phyloP scores from a whole-genome alignment of 495 filamentous ascomycete genomes.

The Cercophora scortea region DNA sequence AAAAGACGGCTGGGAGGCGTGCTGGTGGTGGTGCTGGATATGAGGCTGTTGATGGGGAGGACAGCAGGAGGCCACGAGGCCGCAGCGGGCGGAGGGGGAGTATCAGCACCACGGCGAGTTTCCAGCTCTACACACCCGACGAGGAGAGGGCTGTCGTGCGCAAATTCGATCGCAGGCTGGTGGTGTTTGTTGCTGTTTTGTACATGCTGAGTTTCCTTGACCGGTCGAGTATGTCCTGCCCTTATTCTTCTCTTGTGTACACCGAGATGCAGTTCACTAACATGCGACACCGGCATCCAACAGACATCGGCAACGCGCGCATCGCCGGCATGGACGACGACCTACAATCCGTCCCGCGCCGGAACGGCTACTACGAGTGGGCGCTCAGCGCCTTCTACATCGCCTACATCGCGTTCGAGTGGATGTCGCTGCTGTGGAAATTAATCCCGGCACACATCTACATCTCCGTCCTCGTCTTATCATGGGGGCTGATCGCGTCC shows the following conservation, averaged over 20 bases:
- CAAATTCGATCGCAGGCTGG: conserved; percentile 67
- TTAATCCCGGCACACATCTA: conserved; percentile 56
- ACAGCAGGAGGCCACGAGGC: neutral
- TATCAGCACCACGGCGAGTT: conserved; percentile 32
- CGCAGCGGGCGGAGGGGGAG: neutral
- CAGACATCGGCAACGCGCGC: conserved; percentile 76
- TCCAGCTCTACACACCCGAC: conserved; percentile 61
- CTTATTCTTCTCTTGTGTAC: neutral
- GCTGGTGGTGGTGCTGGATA: neutral
- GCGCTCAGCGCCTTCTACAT: conserved; percentile 73
- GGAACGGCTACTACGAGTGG: conserved; percentile 73
- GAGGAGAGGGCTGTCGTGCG: conserved; percentile 66
- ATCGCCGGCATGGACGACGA: conserved; percentile 66
- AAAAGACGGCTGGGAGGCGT: neutral
- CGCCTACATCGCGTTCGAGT: conserved; percentile 59
- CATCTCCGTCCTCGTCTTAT: conserved; percentile 54
- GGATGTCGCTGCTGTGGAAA: conserved; percentile 69
- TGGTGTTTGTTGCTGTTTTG: conserved; percentile 70
- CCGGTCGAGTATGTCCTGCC: conserved; percentile 54
- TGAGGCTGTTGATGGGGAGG: neutral
- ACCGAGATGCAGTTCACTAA: neutral
- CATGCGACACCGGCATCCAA: neutral
- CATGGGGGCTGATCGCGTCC: conserved; percentile 62
- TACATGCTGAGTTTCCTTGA: conserved; percentile 80
- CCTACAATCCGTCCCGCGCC: conserved; percentile 49